Evolutionary conservation across 345 rosid genomes (phyloP), one percentile per base, ranked within the genome.

Genomic region (Linum lewisii): DNA sequence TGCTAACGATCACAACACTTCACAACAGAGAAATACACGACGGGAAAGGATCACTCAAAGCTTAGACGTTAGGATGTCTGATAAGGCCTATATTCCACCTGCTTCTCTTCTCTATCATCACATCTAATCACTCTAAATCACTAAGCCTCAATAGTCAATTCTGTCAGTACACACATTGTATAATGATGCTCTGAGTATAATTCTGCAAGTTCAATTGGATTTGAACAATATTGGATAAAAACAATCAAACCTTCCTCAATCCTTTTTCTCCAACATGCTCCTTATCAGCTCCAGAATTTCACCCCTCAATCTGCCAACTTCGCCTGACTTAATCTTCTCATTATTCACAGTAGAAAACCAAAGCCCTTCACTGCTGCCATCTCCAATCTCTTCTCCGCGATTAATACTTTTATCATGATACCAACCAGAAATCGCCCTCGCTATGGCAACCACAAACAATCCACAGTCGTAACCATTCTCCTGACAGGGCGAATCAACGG

Each of bases 381-480:
- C 47, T 42, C 38, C 38, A 11, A 5, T 34, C 38, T 5, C 7
- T 34, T 11, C 38, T 11, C 7, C 10, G 38, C 38, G 38, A 6
- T 34, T 34, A 11, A 34, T 67, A 7, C 65, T 63, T 64, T 62
- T 29, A 29, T 29, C 47, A 42, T 42, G 62, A 60, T 78, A 54
- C 97, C 97, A 85, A 32, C 57, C 15, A 69, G 84, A 83, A 57
- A 83, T 78, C 21, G 75, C 75, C 57, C 76, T 71, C 19, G 94
- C 85, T 21, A 59, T 69, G 13, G 95, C 91, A 5, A 74, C 71
- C 49, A 86, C 84, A 42, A 72, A 79, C 37, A 86, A 67, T 38
- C 97, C 97, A 42, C 97, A 86, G 53, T 92, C 99, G 15, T 75
- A 74, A 32, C 87, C 80, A 71, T 86, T 89, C 60, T 60, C 56